Conservation (phyloP, 441 rosid species). For the Kokia cookei region DNA sequence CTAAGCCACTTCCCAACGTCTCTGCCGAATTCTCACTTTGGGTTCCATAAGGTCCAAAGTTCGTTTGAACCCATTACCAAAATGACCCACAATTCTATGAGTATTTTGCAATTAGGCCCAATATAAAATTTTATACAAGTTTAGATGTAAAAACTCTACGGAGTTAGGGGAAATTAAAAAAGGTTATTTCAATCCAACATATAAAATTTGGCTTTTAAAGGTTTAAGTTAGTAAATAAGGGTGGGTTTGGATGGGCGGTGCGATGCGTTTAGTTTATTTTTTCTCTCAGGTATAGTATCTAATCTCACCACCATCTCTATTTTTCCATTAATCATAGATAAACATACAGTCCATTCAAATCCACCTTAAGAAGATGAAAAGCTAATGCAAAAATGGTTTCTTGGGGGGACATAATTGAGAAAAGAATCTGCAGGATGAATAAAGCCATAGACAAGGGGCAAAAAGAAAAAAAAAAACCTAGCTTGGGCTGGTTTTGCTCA, state of each 20-base stretch:
- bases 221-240: neutral
- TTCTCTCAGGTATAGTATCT: no score
- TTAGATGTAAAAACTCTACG: neutral
- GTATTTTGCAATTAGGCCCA: neutral
- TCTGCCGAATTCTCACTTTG: neutral
- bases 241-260: no score
- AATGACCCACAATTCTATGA: neutral
- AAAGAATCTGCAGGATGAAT: neutral
- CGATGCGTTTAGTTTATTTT: no score
- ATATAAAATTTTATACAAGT: no score
- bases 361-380: neutral
- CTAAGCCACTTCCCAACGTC: neutral
- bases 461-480: neutral
- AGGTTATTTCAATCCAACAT: no score
- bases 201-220: neutral
- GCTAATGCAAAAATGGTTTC: neutral
- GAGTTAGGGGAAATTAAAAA: neutral
- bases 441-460: neutral
- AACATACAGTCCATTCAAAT: no score
- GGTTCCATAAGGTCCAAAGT: neutral
- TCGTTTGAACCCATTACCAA: neutral
- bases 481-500: conserved; percentile 7
- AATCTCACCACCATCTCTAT: no score
- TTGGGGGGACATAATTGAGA: neutral
- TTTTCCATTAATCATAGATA: no score